phyloP scores from a whole-genome alignment of 306 rosid genomes.

The Cucurbita pepo region DNA sequence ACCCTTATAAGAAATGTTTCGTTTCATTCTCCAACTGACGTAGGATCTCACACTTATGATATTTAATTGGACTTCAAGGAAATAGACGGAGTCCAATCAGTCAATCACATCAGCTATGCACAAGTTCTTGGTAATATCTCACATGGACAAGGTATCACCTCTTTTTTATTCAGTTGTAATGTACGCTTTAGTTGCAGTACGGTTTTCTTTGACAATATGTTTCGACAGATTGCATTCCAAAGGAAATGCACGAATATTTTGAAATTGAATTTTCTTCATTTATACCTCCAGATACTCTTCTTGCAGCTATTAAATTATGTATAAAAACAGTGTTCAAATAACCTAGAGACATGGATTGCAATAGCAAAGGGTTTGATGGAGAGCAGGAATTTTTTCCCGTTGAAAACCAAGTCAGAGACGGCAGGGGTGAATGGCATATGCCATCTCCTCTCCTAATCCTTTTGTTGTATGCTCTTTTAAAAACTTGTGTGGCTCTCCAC shows the following conservation, averaged over 20 bases:
- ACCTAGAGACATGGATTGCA: conserved; percentile 48
- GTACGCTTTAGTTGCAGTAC: conserved; percentile 38
- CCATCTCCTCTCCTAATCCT: conserved; percentile 53
- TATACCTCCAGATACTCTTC: conserved; percentile 36
- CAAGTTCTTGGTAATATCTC: conserved; percentile 18
- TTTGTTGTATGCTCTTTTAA: conserved; percentile 26
- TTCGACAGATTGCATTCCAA: conserved; percentile 15
- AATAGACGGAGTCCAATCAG: conserved; percentile 23
- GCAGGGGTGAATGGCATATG: conserved; percentile 19
- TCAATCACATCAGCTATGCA: conserved; percentile 16
- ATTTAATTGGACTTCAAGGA: conserved; percentile 44
- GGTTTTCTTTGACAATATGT: conserved; percentile 16
- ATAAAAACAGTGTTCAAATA: conserved; percentile 24
- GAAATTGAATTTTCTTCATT: conserved; percentile 38
- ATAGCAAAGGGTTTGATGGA: conserved; percentile 38
- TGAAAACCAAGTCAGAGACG: conserved; percentile 29
- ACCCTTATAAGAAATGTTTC: no score
- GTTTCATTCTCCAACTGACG: no score
- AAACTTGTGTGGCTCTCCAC: conserved; percentile 13
- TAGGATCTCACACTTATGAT: conserved; percentile 13
- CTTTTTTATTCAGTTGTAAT: conserved; percentile 42
- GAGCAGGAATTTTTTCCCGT: conserved; percentile 17
- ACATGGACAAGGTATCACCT: conserved; percentile 81
- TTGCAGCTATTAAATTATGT: conserved; percentile 32
- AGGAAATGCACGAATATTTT: conserved; percentile 30